A percentile compares a stretch with the other conserved stretches of the same genome.
These are phyloP conservation scores for Centaurea solstitialis DNA, from an alignment of 129 eudicot genomes.

Conservation along the genomic window DNA sequence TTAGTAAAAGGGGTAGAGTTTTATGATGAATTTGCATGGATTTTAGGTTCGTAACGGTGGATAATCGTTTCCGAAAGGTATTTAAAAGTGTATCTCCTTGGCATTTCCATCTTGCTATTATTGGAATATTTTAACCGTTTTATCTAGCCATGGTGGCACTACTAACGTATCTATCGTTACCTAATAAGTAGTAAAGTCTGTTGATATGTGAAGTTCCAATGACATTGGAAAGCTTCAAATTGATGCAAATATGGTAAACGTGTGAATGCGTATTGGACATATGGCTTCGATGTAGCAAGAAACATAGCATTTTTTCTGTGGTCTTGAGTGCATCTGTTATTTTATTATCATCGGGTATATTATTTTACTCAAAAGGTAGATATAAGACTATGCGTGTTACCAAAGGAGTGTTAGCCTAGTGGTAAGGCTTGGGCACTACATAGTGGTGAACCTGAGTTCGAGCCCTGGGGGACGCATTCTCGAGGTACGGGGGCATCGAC, in stretches of 20 bases:
- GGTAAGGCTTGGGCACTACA: no score
- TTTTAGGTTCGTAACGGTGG: background rate
- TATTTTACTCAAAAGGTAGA: no score
- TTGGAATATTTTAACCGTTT: background rate
- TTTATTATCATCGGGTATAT: background rate
- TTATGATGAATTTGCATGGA: conserved; percentile 1
- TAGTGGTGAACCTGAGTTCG: no score
- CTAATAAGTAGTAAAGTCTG: background rate
- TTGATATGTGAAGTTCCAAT: background rate
- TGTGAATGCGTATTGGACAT: background rate
- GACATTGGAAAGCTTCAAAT: background rate
- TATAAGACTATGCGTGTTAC: no score
- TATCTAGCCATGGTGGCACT: background rate
- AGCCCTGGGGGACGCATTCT: no score
- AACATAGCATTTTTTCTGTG: background rate
- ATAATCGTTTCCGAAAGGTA: background rate
- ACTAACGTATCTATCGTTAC: background rate
- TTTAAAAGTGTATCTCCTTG: conserved; percentile 5
- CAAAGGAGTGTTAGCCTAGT: no score
- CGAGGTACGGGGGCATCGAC: no score
- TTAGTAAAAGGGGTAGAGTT: background rate
- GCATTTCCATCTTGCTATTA: background rate
- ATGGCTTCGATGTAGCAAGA: background rate
- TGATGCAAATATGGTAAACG: background rate
- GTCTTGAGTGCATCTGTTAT: background rate